Evolutionary conservation across 441 rosid species (phyloP).

Genomic region (Gossypium schwendimanii): DNA sequence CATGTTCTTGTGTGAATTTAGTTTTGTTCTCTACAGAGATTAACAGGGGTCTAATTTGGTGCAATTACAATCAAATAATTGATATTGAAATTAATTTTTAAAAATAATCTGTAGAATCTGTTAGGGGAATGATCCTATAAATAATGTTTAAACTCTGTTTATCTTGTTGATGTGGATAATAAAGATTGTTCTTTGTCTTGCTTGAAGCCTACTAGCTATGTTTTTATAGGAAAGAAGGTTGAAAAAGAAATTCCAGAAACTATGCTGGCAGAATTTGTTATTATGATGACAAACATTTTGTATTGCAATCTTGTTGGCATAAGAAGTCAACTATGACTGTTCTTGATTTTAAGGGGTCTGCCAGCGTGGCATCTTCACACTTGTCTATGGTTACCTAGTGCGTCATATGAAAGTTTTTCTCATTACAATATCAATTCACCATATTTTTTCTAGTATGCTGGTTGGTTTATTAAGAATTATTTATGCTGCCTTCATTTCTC

Average conservation of each 20-base stretch:
- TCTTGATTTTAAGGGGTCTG: background rate
- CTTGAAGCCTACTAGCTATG: background rate
- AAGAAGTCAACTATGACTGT: background rate
- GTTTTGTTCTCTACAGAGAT: background rate
- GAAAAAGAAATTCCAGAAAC: background rate
- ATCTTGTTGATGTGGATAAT: background rate
- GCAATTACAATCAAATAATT: background rate
- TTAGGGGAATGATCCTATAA: background rate
- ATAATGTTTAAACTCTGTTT: background rate
- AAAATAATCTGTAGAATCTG: background rate
- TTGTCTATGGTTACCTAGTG: background rate
- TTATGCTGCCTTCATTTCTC: background rate
- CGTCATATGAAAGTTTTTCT: background rate
- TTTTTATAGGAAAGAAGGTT: background rate
- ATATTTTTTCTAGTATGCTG: background rate
- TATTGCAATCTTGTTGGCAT: background rate
- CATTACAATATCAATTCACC: background rate
- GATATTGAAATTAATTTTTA: background rate
- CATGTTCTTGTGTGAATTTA: background rate
- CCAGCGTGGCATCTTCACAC: background rate
- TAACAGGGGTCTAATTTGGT: background rate
- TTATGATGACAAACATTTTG: background rate
- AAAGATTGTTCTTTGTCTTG: background rate
- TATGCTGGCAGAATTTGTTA: background rate
- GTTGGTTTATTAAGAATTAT: background rate